Percentiles rank a stretch among this genome's conserved stretches.
These are phyloP conservation scores for Aspergillus sp. DNA, from an alignment of 2,329 filamentous ascomycete species.

Conservation along the genomic window DNA sequence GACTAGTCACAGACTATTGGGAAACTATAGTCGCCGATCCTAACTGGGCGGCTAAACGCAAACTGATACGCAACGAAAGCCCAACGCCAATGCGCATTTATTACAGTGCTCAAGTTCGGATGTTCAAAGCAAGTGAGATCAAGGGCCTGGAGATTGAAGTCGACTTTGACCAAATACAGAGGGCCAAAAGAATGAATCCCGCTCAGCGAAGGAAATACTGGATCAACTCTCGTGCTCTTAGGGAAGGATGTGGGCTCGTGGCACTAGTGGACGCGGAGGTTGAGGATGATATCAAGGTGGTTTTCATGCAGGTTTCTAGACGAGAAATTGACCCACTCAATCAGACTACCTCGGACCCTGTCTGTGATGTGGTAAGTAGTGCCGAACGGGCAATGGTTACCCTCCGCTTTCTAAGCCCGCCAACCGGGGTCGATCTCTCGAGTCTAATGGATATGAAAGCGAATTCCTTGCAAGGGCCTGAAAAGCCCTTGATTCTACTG, in stretches of 20 bases:
- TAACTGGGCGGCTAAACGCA: slow-evolving; percentile 13
- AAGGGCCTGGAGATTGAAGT: slow-evolving; percentile 15
- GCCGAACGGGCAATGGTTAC: slow-evolving; percentile 10
- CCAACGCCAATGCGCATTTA: slow-evolving; percentile 15
- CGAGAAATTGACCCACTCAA: not conserved
- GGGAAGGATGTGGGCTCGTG: slow-evolving; percentile 1
- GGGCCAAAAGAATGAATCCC: not conserved
- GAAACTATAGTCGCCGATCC: slow-evolving; percentile 1
- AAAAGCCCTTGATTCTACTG: slow-evolving; percentile 12
- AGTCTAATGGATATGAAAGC: not conserved
- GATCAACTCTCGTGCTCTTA: slow-evolving; percentile 7
- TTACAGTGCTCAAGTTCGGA: not conserved
- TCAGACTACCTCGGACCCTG: not conserved
- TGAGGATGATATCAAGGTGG: slow-evolving; percentile 1
- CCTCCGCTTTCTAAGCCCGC: not conserved
- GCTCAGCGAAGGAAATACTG: slow-evolving; percentile 12
- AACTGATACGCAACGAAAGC: slow-evolving; percentile 8
- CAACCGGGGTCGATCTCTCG: not conserved
- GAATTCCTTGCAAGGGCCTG: not conserved
- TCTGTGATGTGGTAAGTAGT: slow-evolving; percentile 8
- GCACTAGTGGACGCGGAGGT: slow-evolving; percentile 14
- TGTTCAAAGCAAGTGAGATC: not conserved
- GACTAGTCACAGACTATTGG: slow-evolving; percentile 15
- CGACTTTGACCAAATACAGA: slow-evolving; percentile 16
- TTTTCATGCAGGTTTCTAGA: slow-evolving; percentile 14